phyloP scores from a whole-genome alignment of 306 rosid genomes.

The Casuarina glauca region DNA sequence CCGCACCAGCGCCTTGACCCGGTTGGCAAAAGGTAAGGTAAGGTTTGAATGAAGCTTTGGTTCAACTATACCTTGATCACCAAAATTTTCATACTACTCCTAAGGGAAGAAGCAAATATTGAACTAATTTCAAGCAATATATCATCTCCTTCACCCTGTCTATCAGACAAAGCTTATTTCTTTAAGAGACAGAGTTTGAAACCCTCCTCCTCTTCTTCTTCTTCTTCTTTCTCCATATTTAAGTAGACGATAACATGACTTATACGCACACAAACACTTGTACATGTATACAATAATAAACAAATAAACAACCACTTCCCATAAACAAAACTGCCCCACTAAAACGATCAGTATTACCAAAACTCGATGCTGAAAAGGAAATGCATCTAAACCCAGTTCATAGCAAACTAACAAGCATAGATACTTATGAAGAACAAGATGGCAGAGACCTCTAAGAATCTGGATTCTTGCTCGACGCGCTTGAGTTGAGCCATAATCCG shows the following conservation, averaged over 20 bases:
- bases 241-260: neutral
- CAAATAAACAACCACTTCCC: conserved; percentile 9
- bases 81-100: neutral
- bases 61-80: neutral
- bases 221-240: neutral
- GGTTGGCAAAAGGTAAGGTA: neutral
- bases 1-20: neutral
- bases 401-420: conserved; percentile 1
- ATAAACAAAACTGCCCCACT: conserved; percentile 17
- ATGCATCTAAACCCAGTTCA: conserved; percentile 11
- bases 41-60: neutral
- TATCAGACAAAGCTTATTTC: neutral
- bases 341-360: neutral
- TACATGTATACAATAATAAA: neutral
- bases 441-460: conserved; percentile 58
- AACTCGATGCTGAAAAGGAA: neutral
- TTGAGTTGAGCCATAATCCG: conserved; percentile 77
- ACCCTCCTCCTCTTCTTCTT: neutral
- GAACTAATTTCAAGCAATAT: neutral
- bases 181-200: neutral
- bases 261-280: neutral
- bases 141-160: neutral
- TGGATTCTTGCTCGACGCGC: conserved; percentile 73
- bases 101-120: neutral
- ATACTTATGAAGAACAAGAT: neutral